A percentile compares a stretch with the other conserved stretches of the same genome.
Evolutionary conservation across 495 filamentous ascomycete genomes (phyloP).

Genomic region (Lepraria neglecta): DNA sequence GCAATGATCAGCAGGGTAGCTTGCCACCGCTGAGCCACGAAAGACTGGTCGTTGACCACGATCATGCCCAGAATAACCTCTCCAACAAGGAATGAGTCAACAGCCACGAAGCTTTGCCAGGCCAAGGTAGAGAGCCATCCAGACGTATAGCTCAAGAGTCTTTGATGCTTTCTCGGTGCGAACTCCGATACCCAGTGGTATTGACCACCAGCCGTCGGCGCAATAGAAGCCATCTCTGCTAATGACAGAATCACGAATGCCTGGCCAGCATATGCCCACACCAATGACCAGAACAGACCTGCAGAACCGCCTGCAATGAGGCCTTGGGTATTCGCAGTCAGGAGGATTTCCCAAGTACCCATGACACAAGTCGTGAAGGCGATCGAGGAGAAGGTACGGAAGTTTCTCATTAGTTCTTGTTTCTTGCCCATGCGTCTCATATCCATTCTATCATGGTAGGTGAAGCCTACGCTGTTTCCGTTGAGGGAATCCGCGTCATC

Average conservation of each 20-base stretch:
- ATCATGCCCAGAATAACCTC: conserved; percentile 40
- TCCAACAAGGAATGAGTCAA: neutral
- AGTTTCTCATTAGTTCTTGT: conserved; percentile 4
- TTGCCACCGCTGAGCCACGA: conserved; percentile 39
- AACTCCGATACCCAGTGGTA: neutral
- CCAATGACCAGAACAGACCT: neutral
- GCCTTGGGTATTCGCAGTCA: neutral
- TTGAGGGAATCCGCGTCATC: neutral
- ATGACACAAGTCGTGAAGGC: conserved; percentile 2
- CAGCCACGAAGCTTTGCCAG: conserved; percentile 6
- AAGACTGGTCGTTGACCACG: conserved; percentile 36
- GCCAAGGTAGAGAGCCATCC: conserved; percentile 43
- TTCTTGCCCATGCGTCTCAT: neutral
- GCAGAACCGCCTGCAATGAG: neutral
- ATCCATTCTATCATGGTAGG: neutral
- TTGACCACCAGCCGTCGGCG: neutral
- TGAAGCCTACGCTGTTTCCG: neutral
- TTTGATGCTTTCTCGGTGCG: conserved; percentile 3
- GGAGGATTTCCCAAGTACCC: neutral
- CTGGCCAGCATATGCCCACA: neutral
- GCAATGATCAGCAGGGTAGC: conserved; percentile 38
- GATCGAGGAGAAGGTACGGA: neutral
- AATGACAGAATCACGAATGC: neutral
- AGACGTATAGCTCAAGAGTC: too few species aligned
- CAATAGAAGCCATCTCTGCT: neutral